Base-by-base conservation (phyloP, 805 yeast genomes). In the Debaryomyces hansenii region DNA sequence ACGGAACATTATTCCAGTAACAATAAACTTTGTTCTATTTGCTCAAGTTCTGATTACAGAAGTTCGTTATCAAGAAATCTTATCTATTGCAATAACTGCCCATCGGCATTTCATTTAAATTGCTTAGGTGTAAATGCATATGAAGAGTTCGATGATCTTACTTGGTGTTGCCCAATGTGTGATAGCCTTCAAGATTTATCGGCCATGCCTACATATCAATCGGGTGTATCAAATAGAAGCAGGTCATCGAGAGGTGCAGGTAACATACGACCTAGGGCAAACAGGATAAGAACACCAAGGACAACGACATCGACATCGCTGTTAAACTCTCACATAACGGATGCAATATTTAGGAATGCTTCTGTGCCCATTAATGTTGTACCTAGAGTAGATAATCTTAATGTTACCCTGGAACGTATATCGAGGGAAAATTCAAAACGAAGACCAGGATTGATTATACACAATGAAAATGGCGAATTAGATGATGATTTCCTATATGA, bases 91-190 rank as follows among this genome's bases (percentile, higher is more conserved):
- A 50, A 57, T n/a, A 49, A 53, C 4, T 75, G 80, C 45, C 67
- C 69, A 2, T 62, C 72, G 4, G 53, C 59, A 2, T 75, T 74
- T 54, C 82, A 77, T 51, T 57, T 54, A 16, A 38, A 48, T 5
- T 77, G 82, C 48, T 58, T 77, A 14, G 78, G 76, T 2, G 35
- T 65, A 32, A 31, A 46, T 1, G 43, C 37, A 4, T 48, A 34
- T 39, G 55, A 47, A 40, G 45, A 20, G 31, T 24, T 34, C 37
- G 42, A 39, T 37, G 4, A 56, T 45, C 32, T 32, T 4, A 59
- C 49, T 12, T 77, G 82, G 82, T 60, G 60, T 47, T 78, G 83
- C 54, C 82, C 82, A n/a, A 67, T 75, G 49, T 78, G 83, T 53
- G 80, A 74, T 46, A 57, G 60, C 45, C 64, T 61, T 28, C 80